Percentiles rank a stretch among this genome's conserved stretches.
Conservation (phyloP, 106 monocot genomes). For the Phalaenopsis aphrodite region DNA sequence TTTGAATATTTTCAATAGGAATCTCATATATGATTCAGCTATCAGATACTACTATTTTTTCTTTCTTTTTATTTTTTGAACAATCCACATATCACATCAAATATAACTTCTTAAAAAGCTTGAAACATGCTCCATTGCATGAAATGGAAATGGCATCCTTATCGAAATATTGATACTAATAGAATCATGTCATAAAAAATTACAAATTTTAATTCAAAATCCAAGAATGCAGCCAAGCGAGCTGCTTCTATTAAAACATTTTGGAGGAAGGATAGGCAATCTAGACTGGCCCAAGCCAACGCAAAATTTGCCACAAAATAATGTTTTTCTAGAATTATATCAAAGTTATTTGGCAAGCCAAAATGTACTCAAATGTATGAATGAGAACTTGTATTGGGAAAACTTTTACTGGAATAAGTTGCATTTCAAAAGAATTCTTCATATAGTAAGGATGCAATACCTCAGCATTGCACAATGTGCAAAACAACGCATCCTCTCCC, state of each 20-base stretch:
- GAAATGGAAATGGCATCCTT: not conserved
- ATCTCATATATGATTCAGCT: not conserved
- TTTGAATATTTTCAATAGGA: not conserved
- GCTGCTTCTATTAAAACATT: not conserved
- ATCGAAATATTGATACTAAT: not conserved
- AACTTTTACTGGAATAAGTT: not conserved
- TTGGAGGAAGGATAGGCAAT: not conserved
- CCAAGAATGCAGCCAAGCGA: not conserved
- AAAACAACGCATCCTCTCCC: slow-evolving; percentile 90
- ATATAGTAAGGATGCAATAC: slow-evolving; percentile 26
- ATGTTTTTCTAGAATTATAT: not conserved
- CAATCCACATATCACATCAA: not conserved
- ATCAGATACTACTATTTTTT: not conserved
- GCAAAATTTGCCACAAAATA: not conserved
- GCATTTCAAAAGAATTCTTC: not conserved
- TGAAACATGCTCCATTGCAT: not conserved
- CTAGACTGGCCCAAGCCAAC: not conserved
- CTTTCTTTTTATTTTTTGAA: not conserved
- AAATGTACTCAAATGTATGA: not conserved
- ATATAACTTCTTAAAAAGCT: not conserved
- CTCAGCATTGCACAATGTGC: slow-evolving; percentile 98
- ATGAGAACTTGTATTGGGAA: not conserved
- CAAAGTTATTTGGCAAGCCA: not conserved
- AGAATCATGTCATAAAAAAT: not conserved
- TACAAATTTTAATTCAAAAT: not conserved